A percentile compares a stretch with the other conserved stretches of the same genome.
phyloP scores from a whole-genome alignment of 139 green algal species.

The Picochlorum costavermella region DNA sequence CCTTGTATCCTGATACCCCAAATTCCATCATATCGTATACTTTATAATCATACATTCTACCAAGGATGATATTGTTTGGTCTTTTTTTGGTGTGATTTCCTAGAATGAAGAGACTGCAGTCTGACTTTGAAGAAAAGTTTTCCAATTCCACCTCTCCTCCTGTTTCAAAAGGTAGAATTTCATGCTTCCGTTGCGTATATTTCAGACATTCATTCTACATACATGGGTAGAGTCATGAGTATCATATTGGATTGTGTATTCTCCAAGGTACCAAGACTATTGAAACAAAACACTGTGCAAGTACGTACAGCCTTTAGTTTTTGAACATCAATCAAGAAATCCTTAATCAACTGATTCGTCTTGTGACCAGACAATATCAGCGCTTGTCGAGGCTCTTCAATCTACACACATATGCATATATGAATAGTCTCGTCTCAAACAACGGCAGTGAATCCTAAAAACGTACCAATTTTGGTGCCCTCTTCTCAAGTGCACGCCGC shows the following conservation, averaged over 20 bases:
- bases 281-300: too few relatives aligned
- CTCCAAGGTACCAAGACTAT: too few relatives aligned
- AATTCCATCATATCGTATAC: conserved; percentile 85
- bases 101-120: conserved; percentile 73
- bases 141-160: conserved; percentile 72
- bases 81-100: conserved; percentile 90
- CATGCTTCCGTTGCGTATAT: conserved; percentile 72
- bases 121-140: conserved; percentile 28
- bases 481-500: conserved; percentile 50
- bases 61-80: conserved; percentile 88
- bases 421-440: not conserved
- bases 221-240: not conserved
- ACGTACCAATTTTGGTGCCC: conserved; percentile 69
- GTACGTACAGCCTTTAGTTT: conserved; percentile 65
- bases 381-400: conserved; percentile 64
- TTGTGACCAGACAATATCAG: conserved; percentile 65
- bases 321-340: conserved; percentile 56
- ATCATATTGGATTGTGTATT: too few relatives aligned
- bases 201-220: conserved; percentile 54
- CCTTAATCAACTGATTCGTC: conserved; percentile 62
- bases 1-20: conserved; percentile 46
- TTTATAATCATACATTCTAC: conserved; percentile 79
- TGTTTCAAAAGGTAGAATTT: conserved; percentile 78
- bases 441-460: not conserved
- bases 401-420: conserved; percentile 27